Evolutionary conservation across 169 alveolate genomes (phyloP), one percentile per base, ranked within the genome.

Genomic region (Eimeria sp.): DNA sequence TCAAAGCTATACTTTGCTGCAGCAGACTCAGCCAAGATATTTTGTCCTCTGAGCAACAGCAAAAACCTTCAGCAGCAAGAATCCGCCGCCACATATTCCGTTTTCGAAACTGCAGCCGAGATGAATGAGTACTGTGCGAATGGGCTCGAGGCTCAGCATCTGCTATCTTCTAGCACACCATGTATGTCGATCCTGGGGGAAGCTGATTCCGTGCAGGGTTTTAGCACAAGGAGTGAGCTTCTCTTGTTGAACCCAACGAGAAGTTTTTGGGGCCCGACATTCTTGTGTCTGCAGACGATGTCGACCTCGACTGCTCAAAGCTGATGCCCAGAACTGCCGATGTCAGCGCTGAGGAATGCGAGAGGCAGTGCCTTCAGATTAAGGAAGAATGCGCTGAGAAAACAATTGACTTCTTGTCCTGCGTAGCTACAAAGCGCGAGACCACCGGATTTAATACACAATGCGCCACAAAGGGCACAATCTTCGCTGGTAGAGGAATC

Each of bases 41-140:
- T 87, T 27, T 87, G 94, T 27, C 94, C 94, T 60, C 94, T 87
- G 10, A 87, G 94, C 78, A 66, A 66, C 68, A 87, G 94, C 83
- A 87, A 66, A 23, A 66, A 27, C 83, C 16, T 54, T 25, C 14
- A 62, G 71, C 94, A 87, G 94, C 64, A 37, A 40, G 13, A 4
- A 64, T 37, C 25, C 43, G 83, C 80, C 43, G 94, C 94, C 33
- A 87, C 94, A 40, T 87, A 87, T 56, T 40, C 94, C 66, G 56
- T 37, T 9, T 87, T 87, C 18, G 37, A 72, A 87, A 87, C 20
- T 43, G 62, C 94, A 2, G 94, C 60, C 49, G 94, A 87, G 82
- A 37, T 87, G 94, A 87, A 87, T 40, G 82, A 87, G 46, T 87
- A 87, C 82, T 87, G 94, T n/a, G 83, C 83, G 10, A 87, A 87